Base-by-base conservation (phyloP, 306 rosid genomes). In the Trifolium pratense region DNA sequence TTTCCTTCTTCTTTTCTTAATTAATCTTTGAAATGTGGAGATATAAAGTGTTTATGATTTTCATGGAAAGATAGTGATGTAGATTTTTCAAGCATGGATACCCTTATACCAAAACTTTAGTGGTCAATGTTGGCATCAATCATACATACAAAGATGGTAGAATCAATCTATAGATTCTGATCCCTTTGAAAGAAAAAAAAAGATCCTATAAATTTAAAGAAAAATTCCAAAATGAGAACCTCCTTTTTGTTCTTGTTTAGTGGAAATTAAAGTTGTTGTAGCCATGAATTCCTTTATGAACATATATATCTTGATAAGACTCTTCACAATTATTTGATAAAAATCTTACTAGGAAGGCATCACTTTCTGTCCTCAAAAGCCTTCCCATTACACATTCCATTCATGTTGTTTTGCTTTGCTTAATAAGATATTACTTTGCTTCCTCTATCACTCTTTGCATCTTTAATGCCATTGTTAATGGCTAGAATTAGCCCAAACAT, bases 301-400 rank as follows among this genome's bases (percentile, higher is more conserved):
- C 62, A 71, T 57, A 71, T 57, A 71, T 57, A 72, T 75, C 29
- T 10, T 72, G 85, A 81, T 71, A 71, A 81, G 8, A 67, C 36
- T 55, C 16, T 63, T 69, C 68, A 66, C 79, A 76, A 76, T 81
- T 76, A 76, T 81, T 76, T 81, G 61, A 76, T 49, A 18, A 65
- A 45, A 68, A 45, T 17, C 53, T 17, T 3, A 9, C 6, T 15
- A 13, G 1, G 42, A 10, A 10, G 37, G 57, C 21, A 40, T 71
- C 76, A 77, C 78, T 80, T 80, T 81, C 81, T 81, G 67, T 66
- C 62, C 53, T 17, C 37, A 76, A 71, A 81, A 66, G 81, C 81
- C 53, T 66, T 71, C 16, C 78, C 85, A 83, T 79, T 72, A 29
- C 63, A 53, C 25, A 25, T 4, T 66, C 29, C 69, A 73, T 74